These are phyloP conservation scores for Starmerella ratchasimensis DNA, from an alignment of 805 yeast genomes.

Conservation along the genomic window DNA sequence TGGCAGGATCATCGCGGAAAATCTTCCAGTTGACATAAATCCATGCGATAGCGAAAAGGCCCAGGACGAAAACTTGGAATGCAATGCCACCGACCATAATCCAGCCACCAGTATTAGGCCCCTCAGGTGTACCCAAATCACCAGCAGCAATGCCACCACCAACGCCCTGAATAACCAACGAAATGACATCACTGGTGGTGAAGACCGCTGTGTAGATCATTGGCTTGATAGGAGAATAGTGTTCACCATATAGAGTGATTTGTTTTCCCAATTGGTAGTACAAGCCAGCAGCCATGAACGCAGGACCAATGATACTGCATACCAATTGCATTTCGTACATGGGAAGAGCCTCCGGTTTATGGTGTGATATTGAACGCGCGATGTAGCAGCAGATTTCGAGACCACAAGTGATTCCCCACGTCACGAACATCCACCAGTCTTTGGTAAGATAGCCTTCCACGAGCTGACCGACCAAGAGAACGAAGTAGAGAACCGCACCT, in stretches of 20 bases:
- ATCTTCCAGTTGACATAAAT: conserved; percentile 28
- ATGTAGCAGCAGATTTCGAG: conserved; percentile 58
- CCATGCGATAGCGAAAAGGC: conserved; percentile 41
- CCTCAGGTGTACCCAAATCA: conserved; percentile 32
- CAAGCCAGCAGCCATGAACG: conserved; percentile 70
- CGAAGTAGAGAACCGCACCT: conserved; percentile 40
- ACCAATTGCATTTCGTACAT: conserved; percentile 51
- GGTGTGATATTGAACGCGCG: conserved; percentile 39
- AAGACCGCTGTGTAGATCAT: conserved; percentile 51
- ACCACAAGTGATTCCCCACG: conserved; percentile 41
- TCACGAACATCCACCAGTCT: conserved; percentile 53
- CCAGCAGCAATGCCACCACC: conserved; percentile 57
- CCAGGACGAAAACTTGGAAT: conserved; percentile 60
- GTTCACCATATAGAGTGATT: conserved; percentile 45
- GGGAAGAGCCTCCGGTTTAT: conserved; percentile 26
- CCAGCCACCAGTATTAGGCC: conserved; percentile 37
- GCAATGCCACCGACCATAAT: conserved; percentile 69
- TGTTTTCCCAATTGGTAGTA: conserved; percentile 59
- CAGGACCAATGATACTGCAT: conserved; percentile 64
- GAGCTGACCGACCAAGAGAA: conserved; percentile 34
- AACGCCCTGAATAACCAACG: conserved; percentile 52
- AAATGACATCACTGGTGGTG: conserved; percentile 47
- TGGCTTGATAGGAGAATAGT: conserved; percentile 41
- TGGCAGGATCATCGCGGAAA: not conserved
- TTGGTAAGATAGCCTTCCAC: conserved; percentile 32